Percentiles rank a stretch among this genome's conserved stretches.
Conservation (phyloP, 1,139 yeast genomes). For the Candida anutae region DNA sequence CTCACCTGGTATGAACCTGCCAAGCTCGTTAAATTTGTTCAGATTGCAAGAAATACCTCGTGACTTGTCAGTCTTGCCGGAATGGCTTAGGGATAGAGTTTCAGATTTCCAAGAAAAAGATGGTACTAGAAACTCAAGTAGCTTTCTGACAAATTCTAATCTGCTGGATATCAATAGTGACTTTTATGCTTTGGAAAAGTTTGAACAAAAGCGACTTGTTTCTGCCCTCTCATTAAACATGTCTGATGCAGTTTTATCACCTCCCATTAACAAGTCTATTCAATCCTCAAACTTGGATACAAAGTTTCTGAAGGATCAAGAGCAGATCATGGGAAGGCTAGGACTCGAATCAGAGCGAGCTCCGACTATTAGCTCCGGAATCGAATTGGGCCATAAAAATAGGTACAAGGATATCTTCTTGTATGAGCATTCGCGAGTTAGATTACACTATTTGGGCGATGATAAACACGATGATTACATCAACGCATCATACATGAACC, state of each 20-base stretch:
- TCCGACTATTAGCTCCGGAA: slow-evolving; percentile 41
- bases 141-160: background rate
- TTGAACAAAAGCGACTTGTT: slow-evolving; percentile 26
- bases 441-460: slow-evolving; percentile 11
- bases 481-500: slow-evolving; percentile 21
- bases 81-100: slow-evolving; percentile 21
- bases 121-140: background rate
- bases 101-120: slow-evolving; percentile 6
- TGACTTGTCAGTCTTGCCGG: slow-evolving; percentile 17
- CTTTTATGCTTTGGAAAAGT: slow-evolving; percentile 19
- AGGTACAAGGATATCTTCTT: slow-evolving; percentile 76
- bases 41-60: slow-evolving; percentile 10
- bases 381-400: slow-evolving; percentile 70
- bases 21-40: slow-evolving; percentile 11
- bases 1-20: slow-evolving; percentile 6
- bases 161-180: slow-evolving; percentile 16
- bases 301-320: too few species aligned
- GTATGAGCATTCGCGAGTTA: slow-evolving; percentile 76
- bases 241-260: slow-evolving; percentile 3
- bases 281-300: too few species aligned
- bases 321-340: too few species aligned
- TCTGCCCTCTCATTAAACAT: slow-evolving; percentile 16
- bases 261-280: too few species aligned
- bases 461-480: slow-evolving; percentile 15
- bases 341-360: slow-evolving; percentile 10